Conservation (phyloP, 2,329 filamentous ascomycete species). For the Trichoderma oligosporum region DNA sequence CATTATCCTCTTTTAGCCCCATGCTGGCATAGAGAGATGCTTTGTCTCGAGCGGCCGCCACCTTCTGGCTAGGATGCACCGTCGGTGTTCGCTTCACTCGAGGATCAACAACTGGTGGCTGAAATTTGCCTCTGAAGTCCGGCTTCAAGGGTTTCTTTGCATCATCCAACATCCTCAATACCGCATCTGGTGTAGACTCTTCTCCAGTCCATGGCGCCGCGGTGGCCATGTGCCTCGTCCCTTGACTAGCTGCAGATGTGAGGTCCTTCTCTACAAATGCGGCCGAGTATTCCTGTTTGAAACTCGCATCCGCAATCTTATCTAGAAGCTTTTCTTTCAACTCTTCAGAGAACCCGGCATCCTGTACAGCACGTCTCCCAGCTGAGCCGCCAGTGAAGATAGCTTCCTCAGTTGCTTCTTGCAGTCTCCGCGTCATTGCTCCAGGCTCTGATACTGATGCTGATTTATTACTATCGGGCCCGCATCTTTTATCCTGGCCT, state of each 20-base stretch:
- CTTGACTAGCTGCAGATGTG: conserved; percentile 58
- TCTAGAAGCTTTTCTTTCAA: conserved; percentile 56
- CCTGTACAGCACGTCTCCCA: conserved; percentile 56
- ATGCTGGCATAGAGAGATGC: conserved; percentile 50
- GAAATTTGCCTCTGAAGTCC: conserved; percentile 44
- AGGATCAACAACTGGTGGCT: conserved; percentile 50
- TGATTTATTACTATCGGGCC: neutral
- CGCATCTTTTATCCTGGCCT: neutral
- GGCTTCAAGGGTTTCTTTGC: conserved; percentile 65
- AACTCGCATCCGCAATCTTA: conserved; percentile 54
- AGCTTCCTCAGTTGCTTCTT: conserved; percentile 61
- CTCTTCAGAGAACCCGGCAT: conserved; percentile 61
- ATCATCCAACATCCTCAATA: conserved; percentile 81
- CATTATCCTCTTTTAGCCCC: conserved; percentile 45
- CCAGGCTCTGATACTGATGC: conserved; percentile 31
- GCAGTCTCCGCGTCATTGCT: conserved; percentile 54
- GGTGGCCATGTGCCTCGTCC: conserved; percentile 64
- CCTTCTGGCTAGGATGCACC: conserved; percentile 44
- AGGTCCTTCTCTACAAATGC: conserved; percentile 49
- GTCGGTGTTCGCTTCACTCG: conserved; percentile 41
- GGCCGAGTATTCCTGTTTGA: conserved; percentile 47
- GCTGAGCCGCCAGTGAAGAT: conserved; percentile 56
- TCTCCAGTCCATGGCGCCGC: conserved; percentile 73
- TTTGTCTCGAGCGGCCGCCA: conserved; percentile 54
- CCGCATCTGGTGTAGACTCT: conserved; percentile 70